These are phyloP conservation scores for Fonsecaea erecta DNA, from an alignment of 2,329 filamentous ascomycete species.

Conservation along the genomic window DNA sequence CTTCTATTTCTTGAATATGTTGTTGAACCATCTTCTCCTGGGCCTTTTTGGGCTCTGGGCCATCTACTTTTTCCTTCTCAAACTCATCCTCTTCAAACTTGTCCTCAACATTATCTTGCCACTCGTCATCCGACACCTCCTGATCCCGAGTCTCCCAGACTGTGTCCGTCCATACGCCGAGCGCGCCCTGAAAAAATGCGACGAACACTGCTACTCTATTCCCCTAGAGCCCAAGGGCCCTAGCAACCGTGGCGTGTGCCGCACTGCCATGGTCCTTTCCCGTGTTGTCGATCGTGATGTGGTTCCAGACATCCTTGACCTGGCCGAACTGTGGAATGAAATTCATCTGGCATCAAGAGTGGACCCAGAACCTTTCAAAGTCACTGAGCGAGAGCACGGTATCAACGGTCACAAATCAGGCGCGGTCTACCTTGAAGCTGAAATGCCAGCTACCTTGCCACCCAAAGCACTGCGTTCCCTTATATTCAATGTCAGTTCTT, in stretches of 20 bases:
- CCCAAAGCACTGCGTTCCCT: constrained; percentile 16
- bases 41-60: constrained; percentile 3
- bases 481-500: constrained; percentile 23
- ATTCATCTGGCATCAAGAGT: constrained; percentile 18
- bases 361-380: constrained; percentile 4
- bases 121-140: constrained; percentile 7
- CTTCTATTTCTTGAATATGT: constrained; percentile 10
- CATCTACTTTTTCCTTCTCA: constrained; percentile 12
- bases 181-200: background rate
- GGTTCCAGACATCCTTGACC: constrained; percentile 31
- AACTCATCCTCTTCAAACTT: constrained; percentile 10
- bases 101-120: constrained; percentile 13
- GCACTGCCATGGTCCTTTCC: constrained; percentile 33
- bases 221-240: constrained; percentile 18
- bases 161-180: background rate
- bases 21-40: background rate
- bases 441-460: constrained; percentile 16
- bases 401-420: constrained; percentile 1
- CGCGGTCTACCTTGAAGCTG: constrained; percentile 13
- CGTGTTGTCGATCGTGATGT: constrained; percentile 28
- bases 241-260: constrained; percentile 19
- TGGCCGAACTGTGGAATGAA: constrained; percentile 32
- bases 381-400: background rate
- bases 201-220: constrained; percentile 6
- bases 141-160: constrained; percentile 1